Conservation (phyloP, 371 early-diverging fungal species). For the Nematocida ironsii region DNA sequence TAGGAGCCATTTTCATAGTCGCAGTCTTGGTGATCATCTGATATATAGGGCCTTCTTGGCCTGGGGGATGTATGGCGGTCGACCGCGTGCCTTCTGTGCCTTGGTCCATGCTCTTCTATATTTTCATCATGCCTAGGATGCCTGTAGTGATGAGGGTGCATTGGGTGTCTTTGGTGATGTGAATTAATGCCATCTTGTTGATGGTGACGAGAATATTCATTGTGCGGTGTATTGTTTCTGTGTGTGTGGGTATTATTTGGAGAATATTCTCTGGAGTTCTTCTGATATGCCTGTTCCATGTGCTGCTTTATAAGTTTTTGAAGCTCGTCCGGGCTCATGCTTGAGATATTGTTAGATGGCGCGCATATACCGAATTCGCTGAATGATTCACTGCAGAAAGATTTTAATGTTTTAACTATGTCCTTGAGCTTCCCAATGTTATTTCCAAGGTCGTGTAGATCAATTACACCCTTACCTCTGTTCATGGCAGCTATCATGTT, state of each 20-base stretch:
- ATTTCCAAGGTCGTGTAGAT: conserved; percentile 35
- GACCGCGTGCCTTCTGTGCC: background rate
- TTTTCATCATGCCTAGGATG: too few relatives aligned
- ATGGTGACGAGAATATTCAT: background rate
- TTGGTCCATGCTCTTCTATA: background rate
- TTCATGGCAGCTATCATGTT: background rate
- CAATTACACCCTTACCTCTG: background rate
- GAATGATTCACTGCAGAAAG: conserved; percentile 31
- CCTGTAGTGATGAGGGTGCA: background rate
- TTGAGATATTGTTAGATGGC: background rate
- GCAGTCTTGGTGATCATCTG: background rate
- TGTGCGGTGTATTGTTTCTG: background rate
- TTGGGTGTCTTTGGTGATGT: background rate
- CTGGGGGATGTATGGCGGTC: background rate
- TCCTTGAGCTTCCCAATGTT: conserved; percentile 34
- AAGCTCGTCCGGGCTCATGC: conserved; percentile 5
- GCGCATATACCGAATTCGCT: conserved; percentile 27
- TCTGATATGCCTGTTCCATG: conserved; percentile 12
- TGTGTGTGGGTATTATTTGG: background rate
- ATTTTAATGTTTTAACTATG: conserved; percentile 28
- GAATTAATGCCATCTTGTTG: background rate
- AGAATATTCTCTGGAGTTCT: background rate
- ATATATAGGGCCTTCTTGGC: background rate
- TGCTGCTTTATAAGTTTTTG: conserved; percentile 5
- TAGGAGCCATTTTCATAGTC: background rate